A percentile compares a stretch with the other conserved stretches of the same genome.
These are phyloP conservation scores for Macrolepiota albuminosa DNA, from an alignment of 768 basidiomycete species.

Conservation along the genomic window DNA sequence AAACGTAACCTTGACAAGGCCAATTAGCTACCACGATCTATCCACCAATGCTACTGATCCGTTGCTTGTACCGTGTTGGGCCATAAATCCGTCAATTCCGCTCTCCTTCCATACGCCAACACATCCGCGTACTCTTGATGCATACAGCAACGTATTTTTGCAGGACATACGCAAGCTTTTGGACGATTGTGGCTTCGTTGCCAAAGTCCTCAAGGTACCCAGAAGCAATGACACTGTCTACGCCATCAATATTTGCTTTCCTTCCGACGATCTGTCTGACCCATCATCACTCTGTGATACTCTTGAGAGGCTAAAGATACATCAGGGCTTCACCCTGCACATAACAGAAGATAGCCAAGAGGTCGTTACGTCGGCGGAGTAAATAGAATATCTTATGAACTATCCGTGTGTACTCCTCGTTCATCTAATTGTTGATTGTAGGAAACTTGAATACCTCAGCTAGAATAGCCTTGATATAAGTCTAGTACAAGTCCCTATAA, in stretches of 20 bases:
- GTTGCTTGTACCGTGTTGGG: conserved; percentile 1
- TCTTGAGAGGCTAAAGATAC: neutral
- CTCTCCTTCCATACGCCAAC: neutral
- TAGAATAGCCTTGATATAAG: neutral
- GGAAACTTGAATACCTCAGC: neutral
- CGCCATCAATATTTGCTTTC: neutral
- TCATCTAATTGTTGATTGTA: neutral
- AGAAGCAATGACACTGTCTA: neutral
- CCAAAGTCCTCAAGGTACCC: neutral
- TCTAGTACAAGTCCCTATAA: neutral
- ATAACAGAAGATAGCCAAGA: neutral
- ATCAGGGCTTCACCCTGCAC: neutral
- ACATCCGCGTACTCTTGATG: neutral
- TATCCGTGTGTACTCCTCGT: neutral
- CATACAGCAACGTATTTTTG: neutral
- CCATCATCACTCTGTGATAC: neutral
- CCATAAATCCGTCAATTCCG: neutral
- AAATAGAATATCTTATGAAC: neutral
- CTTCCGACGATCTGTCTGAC: neutral
- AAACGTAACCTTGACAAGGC: neutral
- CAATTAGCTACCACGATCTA: neutral
- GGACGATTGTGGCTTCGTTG: conserved; percentile 3
- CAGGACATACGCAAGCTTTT: neutral
- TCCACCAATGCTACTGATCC: neutral
- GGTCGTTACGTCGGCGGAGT: neutral